Base-by-base conservation (phyloP, 2,329 filamentous ascomycete genomes). In the Cordyceps javanica region DNA sequence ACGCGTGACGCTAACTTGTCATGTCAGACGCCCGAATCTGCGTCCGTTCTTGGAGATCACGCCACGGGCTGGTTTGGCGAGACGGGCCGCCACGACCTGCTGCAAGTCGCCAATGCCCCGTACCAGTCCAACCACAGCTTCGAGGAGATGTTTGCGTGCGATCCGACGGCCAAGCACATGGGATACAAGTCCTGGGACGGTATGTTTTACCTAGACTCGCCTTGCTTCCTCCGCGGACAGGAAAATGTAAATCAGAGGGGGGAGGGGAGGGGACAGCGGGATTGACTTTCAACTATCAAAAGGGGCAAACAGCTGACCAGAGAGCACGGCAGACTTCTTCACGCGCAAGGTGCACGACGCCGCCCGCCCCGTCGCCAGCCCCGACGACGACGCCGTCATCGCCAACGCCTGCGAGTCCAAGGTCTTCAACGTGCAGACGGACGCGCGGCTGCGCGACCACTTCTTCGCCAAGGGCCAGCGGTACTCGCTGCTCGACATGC, bases 381-480 rank as follows among this genome's bases (percentile, higher is more conserved):
- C 82, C 0, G 75, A 82, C 0, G 78, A 89, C 59, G 68, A 77
- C 63, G 63, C 61, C 11, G 69, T 80, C 59, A 80, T 90, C 57
- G 78, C 74, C 54, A 89, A 87, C 67, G 78, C 81, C 1, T 89
- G 87, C 70, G 87, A 90, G 66, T 85, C 82, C 14, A 78, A 77
- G 38, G 77, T 81, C 0, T 88, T 78, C 70, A 76, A 80, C 55
- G 65, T 86, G 1, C 73, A 72, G 10, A 71, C 68, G 32, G 62
- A 79, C 50, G 80, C 82, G 50, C 75, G 79, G 55, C 72, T 81
- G 1, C 80, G 81, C 25, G 84, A 88, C 64, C 68, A 69, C 11
- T 90, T 90, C 75, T 89, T 85, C 80, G 76, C 85, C 65, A 90
- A 90, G 68, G 80, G 78, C 11, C 85, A 89, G 69, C 84, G 85